phyloP scores from a whole-genome alignment of 2,329 filamentous ascomycete genomes.

The Cladophialophora bantiana region DNA sequence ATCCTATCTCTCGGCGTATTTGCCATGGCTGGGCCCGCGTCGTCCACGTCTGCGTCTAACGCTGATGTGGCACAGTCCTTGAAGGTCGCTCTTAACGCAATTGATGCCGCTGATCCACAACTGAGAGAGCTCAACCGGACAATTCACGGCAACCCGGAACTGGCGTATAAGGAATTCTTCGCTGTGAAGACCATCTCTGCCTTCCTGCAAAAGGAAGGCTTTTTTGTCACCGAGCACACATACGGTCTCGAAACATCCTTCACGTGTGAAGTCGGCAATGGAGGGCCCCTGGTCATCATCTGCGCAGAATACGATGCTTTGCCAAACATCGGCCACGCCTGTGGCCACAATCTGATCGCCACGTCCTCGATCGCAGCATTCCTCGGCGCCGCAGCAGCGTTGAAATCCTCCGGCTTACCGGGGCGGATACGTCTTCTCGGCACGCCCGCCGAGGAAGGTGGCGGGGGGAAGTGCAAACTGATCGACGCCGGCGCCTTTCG shows the following conservation, averaged over 20 bases:
- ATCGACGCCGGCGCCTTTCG: conserved; percentile 54
- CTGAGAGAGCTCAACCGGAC: conserved; percentile 9
- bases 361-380: conserved; percentile 50
- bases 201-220: conserved; percentile 15
- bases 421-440: conserved; percentile 48
- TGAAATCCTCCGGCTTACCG: conserved; percentile 36
- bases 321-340: conserved; percentile 50
- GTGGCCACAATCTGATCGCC: conserved; percentile 51
- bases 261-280: conserved; percentile 53
- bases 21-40: not conserved
- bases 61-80: not conserved
- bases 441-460: conserved; percentile 50
- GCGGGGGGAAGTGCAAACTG: conserved; percentile 50
- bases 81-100: not conserved
- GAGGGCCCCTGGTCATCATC: conserved; percentile 47
- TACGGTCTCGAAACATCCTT: conserved; percentile 63
- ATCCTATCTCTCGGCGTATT: not conserved
- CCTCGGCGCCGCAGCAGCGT: conserved; percentile 44
- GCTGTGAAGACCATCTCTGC: conserved; percentile 44
- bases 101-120: conserved; percentile 6
- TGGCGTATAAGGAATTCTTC: conserved; percentile 59
- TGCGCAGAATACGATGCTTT: conserved; percentile 54
- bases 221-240: conserved; percentile 54
- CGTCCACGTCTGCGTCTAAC: not conserved
- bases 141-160: conserved; percentile 59